Evolutionary conservation across 176 grass and related monocot species (phyloP).

Genomic region (Juncus effusus): DNA sequence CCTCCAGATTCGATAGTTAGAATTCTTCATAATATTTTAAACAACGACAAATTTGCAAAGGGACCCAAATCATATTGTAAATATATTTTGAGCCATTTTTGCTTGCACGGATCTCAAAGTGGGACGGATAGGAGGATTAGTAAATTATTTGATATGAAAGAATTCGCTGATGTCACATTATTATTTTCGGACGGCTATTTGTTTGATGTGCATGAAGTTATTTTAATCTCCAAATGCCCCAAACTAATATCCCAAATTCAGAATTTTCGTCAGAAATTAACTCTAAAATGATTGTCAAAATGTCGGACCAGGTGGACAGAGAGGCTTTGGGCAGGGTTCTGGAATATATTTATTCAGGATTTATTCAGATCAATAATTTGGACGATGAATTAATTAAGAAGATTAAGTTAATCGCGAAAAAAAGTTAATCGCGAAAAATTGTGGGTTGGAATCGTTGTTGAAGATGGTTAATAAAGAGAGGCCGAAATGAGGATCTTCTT

Average conservation of each 20-base stretch:
- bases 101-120: slow-evolving; percentile 51
- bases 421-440: slow-evolving; percentile 61
- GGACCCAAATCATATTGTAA: slow-evolving; percentile 57
- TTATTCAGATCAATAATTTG: slow-evolving; percentile 31
- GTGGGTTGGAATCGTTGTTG: slow-evolving; percentile 53
- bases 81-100: slow-evolving; percentile 81
- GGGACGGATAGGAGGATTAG: slow-evolving; percentile 60
- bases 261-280: slow-evolving; percentile 32
- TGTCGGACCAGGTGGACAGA: slow-evolving; percentile 71
- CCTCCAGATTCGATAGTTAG: slow-evolving; percentile 35
- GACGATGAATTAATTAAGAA: slow-evolving; percentile 37
- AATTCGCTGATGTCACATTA: slow-evolving; percentile 58
- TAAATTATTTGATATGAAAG: slow-evolving; percentile 38
- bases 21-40: slow-evolving; percentile 48
- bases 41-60: slow-evolving; percentile 32
- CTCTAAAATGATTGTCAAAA: slow-evolving; percentile 38
- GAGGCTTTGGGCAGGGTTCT: slow-evolving; percentile 57
- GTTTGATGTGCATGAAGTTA: slow-evolving; percentile 49
- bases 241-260: slow-evolving; percentile 51
- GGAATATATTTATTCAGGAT: slow-evolving; percentile 73
- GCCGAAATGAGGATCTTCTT: slow-evolving; percentile 43
- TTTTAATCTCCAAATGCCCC: slow-evolving; percentile 63
- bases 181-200: slow-evolving; percentile 46
- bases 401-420: slow-evolving; percentile 54
- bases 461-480: slow-evolving; percentile 68